Percentiles rank a stretch among this genome's conserved stretches.
Evolutionary conservation across 345 rosid species (phyloP).

Genomic region (Brassica juncea): DNA sequence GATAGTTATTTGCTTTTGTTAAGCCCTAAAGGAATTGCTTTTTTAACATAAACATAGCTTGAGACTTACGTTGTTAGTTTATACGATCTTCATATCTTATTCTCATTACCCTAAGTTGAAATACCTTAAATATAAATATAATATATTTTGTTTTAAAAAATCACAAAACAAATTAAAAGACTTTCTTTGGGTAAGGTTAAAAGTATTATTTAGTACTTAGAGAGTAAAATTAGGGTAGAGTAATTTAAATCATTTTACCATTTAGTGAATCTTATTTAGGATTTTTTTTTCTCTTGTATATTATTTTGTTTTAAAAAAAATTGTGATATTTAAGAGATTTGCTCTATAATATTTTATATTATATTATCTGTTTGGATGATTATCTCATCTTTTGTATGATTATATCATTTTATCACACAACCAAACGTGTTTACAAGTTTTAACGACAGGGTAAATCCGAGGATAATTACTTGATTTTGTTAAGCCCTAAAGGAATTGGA

Average conservation of each 20-base stretch:
- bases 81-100: too few species aligned
- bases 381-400: too few species aligned
- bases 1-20: background rate
- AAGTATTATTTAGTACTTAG: too few species aligned
- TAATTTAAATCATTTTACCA: too few species aligned
- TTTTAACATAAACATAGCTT: background rate
- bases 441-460: background rate
- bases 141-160: too few species aligned
- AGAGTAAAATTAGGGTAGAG: too few species aligned
- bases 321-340: background rate
- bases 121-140: too few species aligned
- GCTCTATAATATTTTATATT: background rate
- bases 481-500: background rate
- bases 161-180: too few species aligned
- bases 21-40: background rate
- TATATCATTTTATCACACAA: background rate
- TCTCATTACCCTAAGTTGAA: background rate
- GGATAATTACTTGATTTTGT: background rate
- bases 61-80: background rate
- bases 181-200: too few species aligned
- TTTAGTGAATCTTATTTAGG: too few species aligned
- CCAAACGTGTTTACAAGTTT: background rate
- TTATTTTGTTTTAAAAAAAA: too few species aligned
- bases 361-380: background rate
- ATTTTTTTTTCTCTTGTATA: too few species aligned